Evolutionary conservation across 257 asterid species (phyloP).

Genomic region (Galeopsis tetrahit): DNA sequence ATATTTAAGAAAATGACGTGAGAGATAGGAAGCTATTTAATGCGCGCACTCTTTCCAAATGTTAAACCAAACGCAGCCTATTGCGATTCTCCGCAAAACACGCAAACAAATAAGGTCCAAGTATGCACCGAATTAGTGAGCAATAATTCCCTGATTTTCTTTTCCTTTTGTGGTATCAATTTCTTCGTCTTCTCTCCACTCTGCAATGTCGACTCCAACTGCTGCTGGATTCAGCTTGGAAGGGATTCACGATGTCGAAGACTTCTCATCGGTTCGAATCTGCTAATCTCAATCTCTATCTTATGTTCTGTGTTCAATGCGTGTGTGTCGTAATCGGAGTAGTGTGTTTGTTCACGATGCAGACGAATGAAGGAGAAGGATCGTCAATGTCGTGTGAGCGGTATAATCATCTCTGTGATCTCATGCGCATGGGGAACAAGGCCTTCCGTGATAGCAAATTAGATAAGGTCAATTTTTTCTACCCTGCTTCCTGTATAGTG

Average conservation of each 20-base stretch:
- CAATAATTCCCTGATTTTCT: constrained; percentile 13
- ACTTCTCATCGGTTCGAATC: constrained; percentile 64
- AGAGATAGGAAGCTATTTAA: no score
- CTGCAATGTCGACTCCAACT: constrained; percentile 47
- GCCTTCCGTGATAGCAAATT: constrained; percentile 69
- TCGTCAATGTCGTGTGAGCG: constrained; percentile 69
- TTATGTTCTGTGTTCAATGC: not conserved
- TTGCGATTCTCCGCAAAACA: not conserved
- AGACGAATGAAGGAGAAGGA: constrained; percentile 55
- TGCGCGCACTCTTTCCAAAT: not conserved
- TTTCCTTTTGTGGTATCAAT: not conserved
- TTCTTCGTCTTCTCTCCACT: constrained; percentile 1
- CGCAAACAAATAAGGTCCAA: constrained; percentile 76
- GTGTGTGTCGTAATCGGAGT: constrained; percentile 21
- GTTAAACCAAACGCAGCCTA: not conserved
- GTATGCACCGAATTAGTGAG: constrained; percentile 40
- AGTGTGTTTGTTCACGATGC: constrained; percentile 35
- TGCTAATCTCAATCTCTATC: not conserved
- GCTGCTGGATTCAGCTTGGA: constrained; percentile 58
- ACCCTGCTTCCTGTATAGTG: constrained; percentile 5
- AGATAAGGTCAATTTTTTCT: constrained; percentile 60
- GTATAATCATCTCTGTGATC: constrained; percentile 54
- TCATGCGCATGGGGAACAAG: constrained; percentile 66
- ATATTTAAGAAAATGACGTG: no score
- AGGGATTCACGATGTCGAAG: constrained; percentile 75